Conservation (phyloP, 2,329 filamentous ascomycete genomes). For the Lachnellula occidentalis region DNA sequence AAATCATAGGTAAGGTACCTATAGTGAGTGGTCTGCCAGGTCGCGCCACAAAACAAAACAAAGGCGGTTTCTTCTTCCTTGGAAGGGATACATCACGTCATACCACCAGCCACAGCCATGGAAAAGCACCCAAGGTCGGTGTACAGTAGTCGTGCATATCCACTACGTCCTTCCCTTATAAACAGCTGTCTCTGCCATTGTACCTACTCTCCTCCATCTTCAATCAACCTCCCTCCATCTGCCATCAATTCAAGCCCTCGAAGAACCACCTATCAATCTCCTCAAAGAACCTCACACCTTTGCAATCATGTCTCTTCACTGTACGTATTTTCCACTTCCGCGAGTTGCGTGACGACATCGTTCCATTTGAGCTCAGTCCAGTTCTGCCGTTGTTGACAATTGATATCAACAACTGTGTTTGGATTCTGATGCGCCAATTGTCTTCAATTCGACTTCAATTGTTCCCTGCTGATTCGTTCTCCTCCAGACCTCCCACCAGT, state of each 20-base stretch:
- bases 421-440: conserved; percentile 1
- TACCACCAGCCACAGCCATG: neutral
- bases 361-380: neutral
- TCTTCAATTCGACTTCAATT: neutral
- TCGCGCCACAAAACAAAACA: too few species aligned
- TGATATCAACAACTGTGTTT: neutral
- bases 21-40: too few species aligned
- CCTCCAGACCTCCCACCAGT: conserved; percentile 63
- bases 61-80: too few species aligned
- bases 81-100: neutral
- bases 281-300: conserved; percentile 21
- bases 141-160: too few species aligned
- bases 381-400: too few species aligned
- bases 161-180: neutral
- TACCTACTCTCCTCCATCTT: conserved; percentile 2
- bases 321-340: conserved; percentile 17
- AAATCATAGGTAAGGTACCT: too few species aligned
- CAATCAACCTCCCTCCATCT: too few species aligned
- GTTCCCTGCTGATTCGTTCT: conserved; percentile 4
- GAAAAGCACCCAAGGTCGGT: too few species aligned
- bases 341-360: conserved; percentile 16
- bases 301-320: conserved; percentile 29
- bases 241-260: conserved; percentile 23
- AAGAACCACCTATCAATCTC: conserved; percentile 22
- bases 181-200: conserved; percentile 1